Evolutionary conservation across 306 rosid genomes (phyloP), one percentile per base, ranked within the genome.

Genomic region (Prunus armeniaca): DNA sequence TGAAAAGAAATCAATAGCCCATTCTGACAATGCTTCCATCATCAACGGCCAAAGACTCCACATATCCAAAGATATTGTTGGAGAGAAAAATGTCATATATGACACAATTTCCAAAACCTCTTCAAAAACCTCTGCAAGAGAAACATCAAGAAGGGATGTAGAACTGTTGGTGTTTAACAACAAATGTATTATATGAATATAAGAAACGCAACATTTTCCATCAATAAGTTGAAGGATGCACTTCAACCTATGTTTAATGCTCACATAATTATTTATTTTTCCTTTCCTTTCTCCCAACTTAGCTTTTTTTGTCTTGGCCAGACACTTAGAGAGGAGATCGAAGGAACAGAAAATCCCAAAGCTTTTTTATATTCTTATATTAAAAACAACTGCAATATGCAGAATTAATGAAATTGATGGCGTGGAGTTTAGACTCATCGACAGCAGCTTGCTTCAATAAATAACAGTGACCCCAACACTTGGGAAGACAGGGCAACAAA

Each of bases 1-100:
- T 74, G 98, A 89, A 79, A 91, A 94, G 82, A 88, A 91, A 83
- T 94, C 98, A 1, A 94, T 90, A 18, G 98, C 97, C 97, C 97
- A 94, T 76, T 91, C 97, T 52, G 89, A 85, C 83, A 94, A 84
- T 28, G 98, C 89, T 77, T 94, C 93, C 88, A 91, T 90, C 98
- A 94, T 94, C 90, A 91, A 71, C 18, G 98, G 96, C 98, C 98
- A 94, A 65, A 94, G 98, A 81, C 86, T 89, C 98, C 98, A 94
- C 96, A 94, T 91, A 60, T 94, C 96, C 86, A 91, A 15, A 11
- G 98, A 94, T 81, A 94, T 94, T 51, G 96, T 83, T 43, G 98
- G 98, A 47, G 96, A 87, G 84, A 94, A 94, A 83, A 94, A 91
- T 2, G 98, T 91, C 97, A 94, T 94, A 82, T 91, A 94, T 19